A percentile compares a stretch with the other conserved stretches of the same genome.
Conservation (phyloP, 768 basidiomycete species). For the Leucocoprinus sp. region DNA sequence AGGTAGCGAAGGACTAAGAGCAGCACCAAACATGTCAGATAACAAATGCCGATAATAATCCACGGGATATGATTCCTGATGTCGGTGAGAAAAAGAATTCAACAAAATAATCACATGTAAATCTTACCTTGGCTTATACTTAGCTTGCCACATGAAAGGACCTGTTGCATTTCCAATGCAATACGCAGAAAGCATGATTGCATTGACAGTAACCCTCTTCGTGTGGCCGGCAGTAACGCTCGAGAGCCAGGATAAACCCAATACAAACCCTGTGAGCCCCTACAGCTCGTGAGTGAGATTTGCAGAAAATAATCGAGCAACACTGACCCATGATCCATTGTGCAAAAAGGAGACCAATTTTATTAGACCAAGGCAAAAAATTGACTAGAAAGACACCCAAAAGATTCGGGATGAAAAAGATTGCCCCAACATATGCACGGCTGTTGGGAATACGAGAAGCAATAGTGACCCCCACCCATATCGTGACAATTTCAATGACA, state of each 20-base stretch:
- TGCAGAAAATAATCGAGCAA: neutral
- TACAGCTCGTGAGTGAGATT: slow-evolving; percentile 10
- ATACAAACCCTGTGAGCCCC: slow-evolving; percentile 49
- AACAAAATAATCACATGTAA: neutral
- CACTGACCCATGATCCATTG: slow-evolving; percentile 43
- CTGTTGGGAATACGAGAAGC: slow-evolving; percentile 49
- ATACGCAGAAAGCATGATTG: slow-evolving; percentile 68
- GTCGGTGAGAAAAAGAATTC: neutral
- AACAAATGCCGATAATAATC: slow-evolving; percentile 66
- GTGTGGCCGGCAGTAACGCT: slow-evolving; percentile 65
- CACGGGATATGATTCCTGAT: slow-evolving; percentile 66
- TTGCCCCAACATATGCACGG: slow-evolving; percentile 53
- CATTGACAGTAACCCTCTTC: slow-evolving; percentile 62
- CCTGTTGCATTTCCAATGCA: slow-evolving; percentile 55
- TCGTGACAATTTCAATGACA: slow-evolving; percentile 57
- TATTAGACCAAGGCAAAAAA: slow-evolving; percentile 55
- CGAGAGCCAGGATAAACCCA: slow-evolving; percentile 58
- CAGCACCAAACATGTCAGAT: slow-evolving; percentile 39
- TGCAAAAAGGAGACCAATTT: slow-evolving; percentile 55
- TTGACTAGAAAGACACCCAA: slow-evolving; percentile 56
- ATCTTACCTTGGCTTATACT: slow-evolving; percentile 55
- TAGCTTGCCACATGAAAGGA: slow-evolving; percentile 73
- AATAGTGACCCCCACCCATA: slow-evolving; percentile 55
- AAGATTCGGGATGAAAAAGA: slow-evolving; percentile 59
- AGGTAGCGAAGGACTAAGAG: slow-evolving; percentile 42